phyloP scores from a whole-genome alignment of 2,329 filamentous ascomycete genomes.

The Ceratocystis smalleyi region DNA sequence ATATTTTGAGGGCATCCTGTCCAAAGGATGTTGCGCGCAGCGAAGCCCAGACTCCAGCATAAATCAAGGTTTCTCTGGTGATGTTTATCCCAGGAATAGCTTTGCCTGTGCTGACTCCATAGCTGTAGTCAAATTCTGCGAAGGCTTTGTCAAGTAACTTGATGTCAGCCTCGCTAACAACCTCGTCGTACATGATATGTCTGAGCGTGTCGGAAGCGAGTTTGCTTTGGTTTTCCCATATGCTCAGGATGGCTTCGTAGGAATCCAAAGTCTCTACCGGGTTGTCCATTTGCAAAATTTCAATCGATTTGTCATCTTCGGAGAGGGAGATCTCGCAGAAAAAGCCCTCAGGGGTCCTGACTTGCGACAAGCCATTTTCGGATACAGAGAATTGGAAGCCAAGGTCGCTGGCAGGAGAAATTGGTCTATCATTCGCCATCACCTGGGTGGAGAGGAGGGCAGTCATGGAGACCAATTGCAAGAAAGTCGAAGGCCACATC shows the following conservation, averaged over 20 bases:
- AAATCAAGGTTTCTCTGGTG: not conserved
- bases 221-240: not conserved
- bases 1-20: not conserved
- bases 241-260: not conserved
- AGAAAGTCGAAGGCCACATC: too few species aligned
- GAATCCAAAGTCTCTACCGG: not conserved
- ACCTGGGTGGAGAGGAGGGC: too few species aligned
- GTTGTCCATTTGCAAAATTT: too few species aligned
- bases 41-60: not conserved
- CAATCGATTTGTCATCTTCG: too few species aligned
- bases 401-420: too few species aligned
- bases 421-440: too few species aligned
- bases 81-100: not conserved
- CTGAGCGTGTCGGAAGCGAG: not conserved
- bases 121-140: not conserved
- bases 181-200: not conserved
- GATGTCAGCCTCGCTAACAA: not conserved
- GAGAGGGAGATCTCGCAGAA: too few species aligned
- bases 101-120: not conserved
- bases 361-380: too few species aligned
- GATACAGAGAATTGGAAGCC: too few species aligned
- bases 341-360: too few species aligned
- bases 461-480: too few species aligned
- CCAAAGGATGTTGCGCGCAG: not conserved
- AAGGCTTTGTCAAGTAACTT: not conserved